Base-by-base conservation (phyloP, 2,329 filamentous ascomycete genomes). In the Alternaria alternata region DNA sequence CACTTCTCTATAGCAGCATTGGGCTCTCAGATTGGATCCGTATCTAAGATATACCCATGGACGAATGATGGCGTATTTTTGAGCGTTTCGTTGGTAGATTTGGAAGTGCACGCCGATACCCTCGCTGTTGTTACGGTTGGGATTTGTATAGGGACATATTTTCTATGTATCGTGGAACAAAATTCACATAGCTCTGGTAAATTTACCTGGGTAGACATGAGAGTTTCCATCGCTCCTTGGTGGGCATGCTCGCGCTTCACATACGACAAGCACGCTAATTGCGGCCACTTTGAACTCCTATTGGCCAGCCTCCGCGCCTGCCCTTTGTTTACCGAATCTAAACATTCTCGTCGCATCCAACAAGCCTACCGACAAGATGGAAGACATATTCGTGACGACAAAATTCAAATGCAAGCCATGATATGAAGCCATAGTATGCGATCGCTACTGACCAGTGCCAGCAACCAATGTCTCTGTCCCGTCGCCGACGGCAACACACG, bases 401-500 rank as follows among this genome's bases (percentile, higher is more conserved):
- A 69, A 72, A 28, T 74, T 73, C 59, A 78, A 77, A 64, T 68
- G 76, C 75, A 56, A 39, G 38, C 8, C 5, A 11, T 2, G 6
- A 11, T n/a, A 3, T 5, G 20, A 7, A 16, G 30, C 8, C 44
- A 5, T n/a, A 1, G 9, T 28, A 28, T 32, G 14, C 9, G n/a
- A 28, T 61, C 70, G 51, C 71, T 42, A 38, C 22, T 16, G 42
- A 57, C 26, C 26, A 51, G 26, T 7, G 12, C 32, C 56, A 78
- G 76, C 76, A 26, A 73, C 73, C 8, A 73, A 71, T 22, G 62
- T 65, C 28, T 72, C 79, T 3, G 68, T 80, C n/a, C 68, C 75
- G 1, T 82, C 80, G 6, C 78, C 79, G 4, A 71, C 77, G 59
- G 78, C 75, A 53, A 66, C 72, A 6, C 75, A 80, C 66, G 70